Evolutionary conservation across 805 yeast genomes (phyloP), one percentile per base, ranked within the genome.

Genomic region (Yarrowia bubula): DNA sequence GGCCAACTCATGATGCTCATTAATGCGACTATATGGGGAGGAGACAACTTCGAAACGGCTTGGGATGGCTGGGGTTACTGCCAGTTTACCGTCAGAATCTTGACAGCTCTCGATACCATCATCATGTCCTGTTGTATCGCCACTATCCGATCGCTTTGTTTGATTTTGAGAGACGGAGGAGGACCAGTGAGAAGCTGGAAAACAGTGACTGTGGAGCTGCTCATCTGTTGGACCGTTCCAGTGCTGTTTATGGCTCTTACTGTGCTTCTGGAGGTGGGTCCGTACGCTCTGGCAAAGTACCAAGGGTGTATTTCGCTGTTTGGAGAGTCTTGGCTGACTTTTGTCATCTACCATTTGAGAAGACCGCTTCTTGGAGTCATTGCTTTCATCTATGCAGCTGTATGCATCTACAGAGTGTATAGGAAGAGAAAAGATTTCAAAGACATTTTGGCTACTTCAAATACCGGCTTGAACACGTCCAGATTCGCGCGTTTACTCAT

Each of bases 1-100:
- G 61, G 61, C 22, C 61, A 55, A 14, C 46, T 55, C 22, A 15
- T 55, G 35, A 55, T 55, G 61, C 61, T 55, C 31, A 15, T 55
- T 32, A 55, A 55, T 14, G 61, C 47, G 13, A 28, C 61, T 2
- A 15, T 55, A 1, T 55, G 61, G 61, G 61, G 61, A 14, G 61
- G 61, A 38, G 46, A 31, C 38, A 31, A 55, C 13, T 55, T 39
- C 10, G 37, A 39, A n/a, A 39, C 61, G 11, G 17, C 17, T 2
- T 39, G 61, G 47, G 31, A 55, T 15, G 61, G 61, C 8, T 31
- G 47, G 47, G 61, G 61, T 0, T 55, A 55, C 47, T 55, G 61
- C 8, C 39, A 55, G 14, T 13, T 55, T 3, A 31, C 47, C 1
- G 61, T 41, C 2, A 38, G 61, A 15, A 4, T 55, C 7, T 13